Conservation (phyloP, 2,329 filamentous ascomycete genomes). For the Paracamarosporium sp. region DNA sequence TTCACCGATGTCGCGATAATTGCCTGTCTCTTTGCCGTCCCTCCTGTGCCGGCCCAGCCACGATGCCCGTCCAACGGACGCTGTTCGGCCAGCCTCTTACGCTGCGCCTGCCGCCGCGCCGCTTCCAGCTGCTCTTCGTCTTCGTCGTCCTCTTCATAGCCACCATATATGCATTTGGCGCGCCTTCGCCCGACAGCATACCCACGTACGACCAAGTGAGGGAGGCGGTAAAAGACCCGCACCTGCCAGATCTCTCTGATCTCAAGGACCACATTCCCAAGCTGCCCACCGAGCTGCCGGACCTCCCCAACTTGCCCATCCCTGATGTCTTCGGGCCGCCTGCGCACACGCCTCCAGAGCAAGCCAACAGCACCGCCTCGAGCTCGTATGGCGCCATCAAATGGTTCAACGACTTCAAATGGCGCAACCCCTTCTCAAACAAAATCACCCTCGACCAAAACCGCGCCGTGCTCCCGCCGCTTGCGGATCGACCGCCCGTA, state of each 20-base stretch:
- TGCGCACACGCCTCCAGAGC: slow-evolving; percentile 73
- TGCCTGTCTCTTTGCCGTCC: neutral
- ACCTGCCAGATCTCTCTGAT: slow-evolving; percentile 34
- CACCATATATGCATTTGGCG: slow-evolving; percentile 47
- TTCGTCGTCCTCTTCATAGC: slow-evolving; percentile 41
- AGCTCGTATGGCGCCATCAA: slow-evolving; percentile 67
- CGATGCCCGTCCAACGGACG: slow-evolving; percentile 44
- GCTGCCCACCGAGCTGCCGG: slow-evolving; percentile 24
- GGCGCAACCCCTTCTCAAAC: slow-evolving; percentile 88
- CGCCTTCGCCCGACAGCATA: slow-evolving; percentile 41
- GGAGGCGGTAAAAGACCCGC: slow-evolving; percentile 49
- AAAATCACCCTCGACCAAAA: slow-evolving; percentile 81
- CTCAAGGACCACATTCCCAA: slow-evolving; percentile 26
- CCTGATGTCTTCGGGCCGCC: slow-evolving; percentile 73
- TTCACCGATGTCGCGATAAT: slow-evolving; percentile 17
- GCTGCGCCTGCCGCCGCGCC: slow-evolving; percentile 51
- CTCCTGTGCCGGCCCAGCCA: slow-evolving; percentile 2
- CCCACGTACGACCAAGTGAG: slow-evolving; percentile 44
- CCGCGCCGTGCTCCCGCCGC: slow-evolving; percentile 80
- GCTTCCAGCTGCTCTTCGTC: slow-evolving; percentile 54
- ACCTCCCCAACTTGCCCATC: slow-evolving; percentile 29
- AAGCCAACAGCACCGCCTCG: slow-evolving; percentile 75
- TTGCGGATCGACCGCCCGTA: slow-evolving; percentile 72
- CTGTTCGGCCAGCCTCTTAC: slow-evolving; percentile 38
- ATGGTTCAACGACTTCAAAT: slow-evolving; percentile 91